Percentiles rank a stretch among this genome's conserved stretches.
These are phyloP conservation scores for Mycena rebaudengoi DNA, from an alignment of 768 basidiomycete species.

Conservation along the genomic window DNA sequence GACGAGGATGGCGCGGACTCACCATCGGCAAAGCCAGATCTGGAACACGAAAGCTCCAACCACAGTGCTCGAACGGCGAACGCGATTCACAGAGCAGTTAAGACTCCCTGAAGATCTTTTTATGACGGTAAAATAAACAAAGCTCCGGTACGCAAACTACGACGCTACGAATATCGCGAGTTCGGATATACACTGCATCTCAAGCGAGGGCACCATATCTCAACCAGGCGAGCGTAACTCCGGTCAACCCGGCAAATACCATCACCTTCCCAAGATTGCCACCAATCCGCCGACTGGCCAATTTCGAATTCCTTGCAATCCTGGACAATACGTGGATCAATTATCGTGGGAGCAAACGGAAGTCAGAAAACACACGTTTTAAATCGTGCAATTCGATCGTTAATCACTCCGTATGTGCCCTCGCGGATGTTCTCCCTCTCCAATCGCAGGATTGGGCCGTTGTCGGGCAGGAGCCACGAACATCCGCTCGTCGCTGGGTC, in stretches of 20 bases:
- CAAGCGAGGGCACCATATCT: slow-evolving; percentile 3
- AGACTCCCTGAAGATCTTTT: too few relatives aligned
- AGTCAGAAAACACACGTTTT: background rate
- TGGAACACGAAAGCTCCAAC: too few relatives aligned
- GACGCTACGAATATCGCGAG: background rate
- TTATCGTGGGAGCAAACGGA: background rate
- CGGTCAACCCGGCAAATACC: slow-evolving; percentile 3
- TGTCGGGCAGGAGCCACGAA: slow-evolving; percentile 57
- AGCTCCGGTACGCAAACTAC: background rate
- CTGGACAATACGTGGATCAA: background rate
- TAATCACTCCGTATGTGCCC: slow-evolving; percentile 63
- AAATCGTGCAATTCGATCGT: slow-evolving; percentile 37
- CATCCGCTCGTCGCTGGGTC: slow-evolving; percentile 54
- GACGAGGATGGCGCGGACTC: too few relatives aligned
- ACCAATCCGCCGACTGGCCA: background rate
- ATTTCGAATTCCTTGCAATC: background rate
- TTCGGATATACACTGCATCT: background rate
- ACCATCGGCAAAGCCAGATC: too few relatives aligned
- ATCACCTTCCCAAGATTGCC: background rate
- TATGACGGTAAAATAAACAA: slow-evolving; percentile 1
- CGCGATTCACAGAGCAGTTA: too few relatives aligned
- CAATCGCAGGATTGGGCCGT: slow-evolving; percentile 58
- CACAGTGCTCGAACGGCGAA: too few relatives aligned
- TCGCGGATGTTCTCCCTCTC: slow-evolving; percentile 56
- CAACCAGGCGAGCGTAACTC: slow-evolving; percentile 2